Conservation (phyloP, 305 asterid species). For the Fraxinus dipetala region DNA sequence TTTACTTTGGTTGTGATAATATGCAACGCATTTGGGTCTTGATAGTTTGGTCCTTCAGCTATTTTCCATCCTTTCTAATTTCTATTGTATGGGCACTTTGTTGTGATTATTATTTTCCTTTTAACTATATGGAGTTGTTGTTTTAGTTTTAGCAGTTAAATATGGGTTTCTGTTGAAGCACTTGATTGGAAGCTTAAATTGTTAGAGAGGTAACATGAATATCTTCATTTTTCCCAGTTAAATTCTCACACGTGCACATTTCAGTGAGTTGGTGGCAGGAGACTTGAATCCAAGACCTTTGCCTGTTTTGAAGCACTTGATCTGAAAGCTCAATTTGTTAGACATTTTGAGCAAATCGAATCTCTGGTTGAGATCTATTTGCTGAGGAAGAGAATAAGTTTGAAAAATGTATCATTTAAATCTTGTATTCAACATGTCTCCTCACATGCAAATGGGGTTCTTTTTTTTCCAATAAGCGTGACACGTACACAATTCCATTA, state of each 20-base stretch:
- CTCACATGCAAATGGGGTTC: not conserved
- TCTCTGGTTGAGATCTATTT: not conserved
- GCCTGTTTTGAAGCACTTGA: not conserved
- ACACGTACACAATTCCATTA: not conserved
- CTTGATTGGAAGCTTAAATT: too few species aligned
- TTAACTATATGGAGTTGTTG: too few species aligned
- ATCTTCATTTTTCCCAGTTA: not conserved
- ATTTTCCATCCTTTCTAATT: not conserved
- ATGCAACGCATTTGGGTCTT: not conserved
- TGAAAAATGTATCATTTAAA: not conserved
- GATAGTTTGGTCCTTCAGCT: not conserved
- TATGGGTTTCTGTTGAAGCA: not conserved
- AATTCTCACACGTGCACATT: not conserved
- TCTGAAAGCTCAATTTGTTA: not conserved
- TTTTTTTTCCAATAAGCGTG: not conserved
- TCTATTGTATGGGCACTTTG: not conserved
- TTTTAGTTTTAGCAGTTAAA: not conserved
- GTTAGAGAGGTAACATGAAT: not conserved
- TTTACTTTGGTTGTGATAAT: constrained; percentile 4
- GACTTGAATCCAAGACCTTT: not conserved
- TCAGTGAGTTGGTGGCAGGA: not conserved
- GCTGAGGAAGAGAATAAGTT: not conserved
- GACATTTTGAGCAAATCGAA: not conserved
- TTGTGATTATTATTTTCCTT: not conserved
- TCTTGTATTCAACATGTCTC: not conserved